Percentiles rank a stretch among this genome's conserved stretches.
These are phyloP conservation scores for Phaffia rhodozyma DNA, from an alignment of 1,284 basidiomycete species.

Conservation along the genomic window DNA sequence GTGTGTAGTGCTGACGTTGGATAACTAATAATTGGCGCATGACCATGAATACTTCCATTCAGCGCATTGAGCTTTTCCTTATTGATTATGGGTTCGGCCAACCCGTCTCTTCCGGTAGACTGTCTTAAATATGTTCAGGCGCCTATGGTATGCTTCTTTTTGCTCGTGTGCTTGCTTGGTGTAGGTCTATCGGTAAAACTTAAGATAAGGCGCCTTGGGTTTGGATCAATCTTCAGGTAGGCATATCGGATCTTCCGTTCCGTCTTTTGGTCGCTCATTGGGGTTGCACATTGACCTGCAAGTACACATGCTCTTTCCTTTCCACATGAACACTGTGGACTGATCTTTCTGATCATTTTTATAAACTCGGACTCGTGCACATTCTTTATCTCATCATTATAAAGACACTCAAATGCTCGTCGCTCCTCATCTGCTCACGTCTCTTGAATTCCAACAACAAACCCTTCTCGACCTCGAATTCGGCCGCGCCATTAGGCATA, in stretches of 20 bases:
- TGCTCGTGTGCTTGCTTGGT: no score
- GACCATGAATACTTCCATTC: no score
- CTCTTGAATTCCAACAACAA: conserved; percentile 49
- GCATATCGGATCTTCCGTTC: conserved; percentile 52
- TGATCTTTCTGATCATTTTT: not conserved
- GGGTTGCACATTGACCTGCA: conserved; percentile 47
- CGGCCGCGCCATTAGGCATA: conserved; percentile 26
- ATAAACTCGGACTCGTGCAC: no score
- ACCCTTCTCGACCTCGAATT: conserved; percentile 45
- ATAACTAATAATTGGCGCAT: no score
- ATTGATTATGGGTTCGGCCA: no score
- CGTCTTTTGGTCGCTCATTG: conserved; percentile 47
- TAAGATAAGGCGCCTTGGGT: no score
- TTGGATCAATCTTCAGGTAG: not conserved
- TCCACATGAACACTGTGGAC: not conserved
- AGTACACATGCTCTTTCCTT: not conserved
- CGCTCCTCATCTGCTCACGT: conserved; percentile 46
- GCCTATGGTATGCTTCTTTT: no score
- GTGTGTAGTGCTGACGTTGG: no score
- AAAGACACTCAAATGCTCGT: conserved; percentile 55
- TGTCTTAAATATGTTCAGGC: no score
- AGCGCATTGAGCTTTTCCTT: no score
- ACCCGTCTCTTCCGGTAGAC: no score
- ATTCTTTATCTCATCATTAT: not conserved
- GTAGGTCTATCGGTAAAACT: no score